phyloP scores from a whole-genome alignment of 345 rosid genomes.

The Reutealis trisperma region DNA sequence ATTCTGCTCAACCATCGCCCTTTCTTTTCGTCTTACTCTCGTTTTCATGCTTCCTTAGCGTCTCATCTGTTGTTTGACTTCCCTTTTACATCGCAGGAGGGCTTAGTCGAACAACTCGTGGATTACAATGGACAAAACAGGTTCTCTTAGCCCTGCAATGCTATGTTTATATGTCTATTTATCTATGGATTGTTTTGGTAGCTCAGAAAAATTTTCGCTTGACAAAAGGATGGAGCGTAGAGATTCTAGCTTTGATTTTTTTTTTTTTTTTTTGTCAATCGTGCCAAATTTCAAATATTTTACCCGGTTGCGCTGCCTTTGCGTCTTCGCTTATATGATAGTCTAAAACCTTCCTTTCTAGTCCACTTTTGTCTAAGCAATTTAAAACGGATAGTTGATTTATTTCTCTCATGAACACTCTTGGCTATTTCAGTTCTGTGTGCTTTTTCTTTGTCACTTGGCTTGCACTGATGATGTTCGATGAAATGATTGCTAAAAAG shows the following conservation, averaged over 20 bases:
- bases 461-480: conserved; percentile 47
- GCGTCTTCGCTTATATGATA: background rate
- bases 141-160: background rate
- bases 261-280: background rate
- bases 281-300: background rate
- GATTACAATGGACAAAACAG: conserved; percentile 22
- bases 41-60: background rate
- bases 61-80: background rate
- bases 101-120: conserved; percentile 15
- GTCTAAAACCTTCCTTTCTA: background rate
- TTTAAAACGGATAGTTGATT: background rate
- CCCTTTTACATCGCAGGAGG: conserved; percentile 25
- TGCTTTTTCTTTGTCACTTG: background rate
- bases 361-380: background rate
- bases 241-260: background rate
- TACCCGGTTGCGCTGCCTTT: background rate
- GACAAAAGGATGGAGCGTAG: background rate
- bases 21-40: background rate
- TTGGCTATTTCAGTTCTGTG: background rate
- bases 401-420: background rate
- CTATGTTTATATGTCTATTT: background rate
- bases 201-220: background rate
- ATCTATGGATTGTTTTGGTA: background rate
- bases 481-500: conserved; percentile 45
- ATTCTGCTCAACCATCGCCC: background rate